Conservation (phyloP, 805 yeast species). For the Starmerella bombicola region DNA sequence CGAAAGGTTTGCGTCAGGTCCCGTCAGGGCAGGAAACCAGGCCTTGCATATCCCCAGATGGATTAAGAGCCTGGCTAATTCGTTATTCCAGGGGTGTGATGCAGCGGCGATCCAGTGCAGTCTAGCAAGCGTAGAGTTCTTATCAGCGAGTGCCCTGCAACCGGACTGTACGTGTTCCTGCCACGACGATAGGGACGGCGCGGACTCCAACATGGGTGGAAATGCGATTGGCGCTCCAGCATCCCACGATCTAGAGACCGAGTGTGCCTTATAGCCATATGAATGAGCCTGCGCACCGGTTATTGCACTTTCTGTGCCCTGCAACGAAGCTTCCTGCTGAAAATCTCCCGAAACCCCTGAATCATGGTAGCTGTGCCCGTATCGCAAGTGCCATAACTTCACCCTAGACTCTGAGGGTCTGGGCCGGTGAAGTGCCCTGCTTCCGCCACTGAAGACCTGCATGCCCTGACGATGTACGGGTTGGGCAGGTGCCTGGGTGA, state of each 20-base stretch:
- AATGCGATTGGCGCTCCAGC: conserved; percentile 5
- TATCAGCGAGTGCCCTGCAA: not conserved
- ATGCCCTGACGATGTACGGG: not conserved
- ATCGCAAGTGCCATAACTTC: conserved; percentile 9
- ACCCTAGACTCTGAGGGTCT: not conserved
- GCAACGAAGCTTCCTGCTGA: not conserved
- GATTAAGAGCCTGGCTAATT: conserved; percentile 6
- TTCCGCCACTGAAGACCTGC: not conserved
- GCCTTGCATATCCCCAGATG: conserved; percentile 7
- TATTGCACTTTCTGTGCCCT: not conserved
- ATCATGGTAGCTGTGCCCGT: conserved; percentile 10
- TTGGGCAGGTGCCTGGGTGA: not conserved
- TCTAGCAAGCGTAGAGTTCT: not conserved
- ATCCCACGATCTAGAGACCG: conserved; percentile 17
- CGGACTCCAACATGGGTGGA: not conserved
- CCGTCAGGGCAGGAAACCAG: conserved; percentile 5
- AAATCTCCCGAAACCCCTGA: not conserved
- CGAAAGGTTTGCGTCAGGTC: not conserved
- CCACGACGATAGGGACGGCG: not conserved
- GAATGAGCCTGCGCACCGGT: not conserved
- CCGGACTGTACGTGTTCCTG: conserved; percentile 7
- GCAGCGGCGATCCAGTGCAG: conserved; percentile 13
- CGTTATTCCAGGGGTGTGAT: conserved; percentile 1
- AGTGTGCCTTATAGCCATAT: conserved; percentile 4
- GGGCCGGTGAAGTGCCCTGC: not conserved